Evolutionary conservation across 176 grass and related monocot genomes (phyloP).

Genomic region (Themeda triandra): DNA sequence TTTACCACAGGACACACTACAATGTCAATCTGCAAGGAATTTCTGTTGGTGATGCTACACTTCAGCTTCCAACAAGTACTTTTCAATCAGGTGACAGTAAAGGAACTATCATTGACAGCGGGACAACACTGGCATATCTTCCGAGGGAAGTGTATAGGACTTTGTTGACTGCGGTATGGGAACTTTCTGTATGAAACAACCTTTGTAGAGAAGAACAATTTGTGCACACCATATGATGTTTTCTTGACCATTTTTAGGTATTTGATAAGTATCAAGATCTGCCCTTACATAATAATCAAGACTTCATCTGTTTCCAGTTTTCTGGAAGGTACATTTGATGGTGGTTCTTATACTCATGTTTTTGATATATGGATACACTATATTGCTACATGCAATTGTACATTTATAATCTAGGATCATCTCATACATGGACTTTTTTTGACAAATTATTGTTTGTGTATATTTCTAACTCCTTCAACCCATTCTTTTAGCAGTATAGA

Average conservation of each 20-base stretch:
- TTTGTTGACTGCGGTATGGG: conserved; percentile 48
- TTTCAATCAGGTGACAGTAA: conserved; percentile 50
- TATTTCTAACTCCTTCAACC: conserved; percentile 23
- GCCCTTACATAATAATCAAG: conserved; percentile 38
- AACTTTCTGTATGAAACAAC: conserved; percentile 20
- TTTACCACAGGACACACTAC: conserved; percentile 72
- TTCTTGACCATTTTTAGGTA: conserved; percentile 51
- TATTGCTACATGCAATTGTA: not conserved
- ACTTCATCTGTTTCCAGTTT: conserved; percentile 74
- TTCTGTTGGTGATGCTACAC: conserved; percentile 57
- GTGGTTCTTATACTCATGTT: not conserved
- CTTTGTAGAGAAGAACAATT: not conserved
- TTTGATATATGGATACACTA: not conserved
- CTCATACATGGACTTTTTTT: not conserved
- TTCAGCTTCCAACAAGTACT: conserved; percentile 61
- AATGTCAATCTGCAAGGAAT: conserved; percentile 82
- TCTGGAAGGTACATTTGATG: conserved; percentile 56
- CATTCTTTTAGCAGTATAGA: conserved; percentile 66
- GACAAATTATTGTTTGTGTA: not conserved
- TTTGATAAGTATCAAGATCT: conserved; percentile 56
- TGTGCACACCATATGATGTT: conserved; percentile 10
- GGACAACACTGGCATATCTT: conserved; percentile 88
- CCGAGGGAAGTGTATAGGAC: conserved; percentile 57
- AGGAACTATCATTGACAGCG: conserved; percentile 93
- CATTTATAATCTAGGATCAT: conserved; percentile 6